Percentiles rank a stretch among this genome's conserved stretches.
Conservation (phyloP, 176 grass and related monocot genomes). For the Elaeis guineensis region DNA sequence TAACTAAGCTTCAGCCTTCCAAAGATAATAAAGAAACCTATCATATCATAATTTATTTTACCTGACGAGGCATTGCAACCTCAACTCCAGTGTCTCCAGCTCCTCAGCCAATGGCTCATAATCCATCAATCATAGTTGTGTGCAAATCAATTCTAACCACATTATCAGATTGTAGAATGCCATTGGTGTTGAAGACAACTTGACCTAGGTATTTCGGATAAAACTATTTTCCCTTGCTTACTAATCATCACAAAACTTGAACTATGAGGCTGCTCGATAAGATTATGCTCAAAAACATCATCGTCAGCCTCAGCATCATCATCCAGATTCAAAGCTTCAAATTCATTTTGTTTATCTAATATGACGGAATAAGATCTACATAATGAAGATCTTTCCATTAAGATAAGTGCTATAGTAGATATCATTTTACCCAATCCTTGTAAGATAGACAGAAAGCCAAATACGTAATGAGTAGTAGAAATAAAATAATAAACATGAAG, state of each 20-base stretch:
- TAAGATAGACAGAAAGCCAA: conserved; percentile 21
- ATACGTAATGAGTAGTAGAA: too few relatives aligned
- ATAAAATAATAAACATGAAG: too few relatives aligned
- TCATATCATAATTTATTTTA: not conserved
- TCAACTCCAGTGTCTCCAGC: conserved; percentile 38
- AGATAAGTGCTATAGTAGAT: conserved; percentile 85
- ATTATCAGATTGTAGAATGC: conserved; percentile 29
- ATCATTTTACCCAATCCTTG: conserved; percentile 94
- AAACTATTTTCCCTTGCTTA: conserved; percentile 26
- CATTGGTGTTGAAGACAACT: conserved; percentile 30
- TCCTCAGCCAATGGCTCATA: conserved; percentile 28
- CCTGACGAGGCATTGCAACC: conserved; percentile 29
- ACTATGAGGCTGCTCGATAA: conserved; percentile 23
- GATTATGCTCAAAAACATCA: conserved; percentile 28
- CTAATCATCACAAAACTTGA: conserved; percentile 20
- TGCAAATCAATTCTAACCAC: conserved; percentile 39
- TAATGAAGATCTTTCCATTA: conserved; percentile 71
- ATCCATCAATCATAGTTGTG: conserved; percentile 35
- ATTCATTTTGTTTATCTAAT: conserved; percentile 36
- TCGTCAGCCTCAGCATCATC: conserved; percentile 56
- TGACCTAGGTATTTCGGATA: conserved; percentile 32
- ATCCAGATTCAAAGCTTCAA: conserved; percentile 76
- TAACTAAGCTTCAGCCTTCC: too few relatives aligned
- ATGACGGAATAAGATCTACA: conserved; percentile 21
- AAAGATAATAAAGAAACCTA: too few relatives aligned